phyloP scores from a whole-genome alignment of 208 protist genomes.

The Leishmania arabica region DNA sequence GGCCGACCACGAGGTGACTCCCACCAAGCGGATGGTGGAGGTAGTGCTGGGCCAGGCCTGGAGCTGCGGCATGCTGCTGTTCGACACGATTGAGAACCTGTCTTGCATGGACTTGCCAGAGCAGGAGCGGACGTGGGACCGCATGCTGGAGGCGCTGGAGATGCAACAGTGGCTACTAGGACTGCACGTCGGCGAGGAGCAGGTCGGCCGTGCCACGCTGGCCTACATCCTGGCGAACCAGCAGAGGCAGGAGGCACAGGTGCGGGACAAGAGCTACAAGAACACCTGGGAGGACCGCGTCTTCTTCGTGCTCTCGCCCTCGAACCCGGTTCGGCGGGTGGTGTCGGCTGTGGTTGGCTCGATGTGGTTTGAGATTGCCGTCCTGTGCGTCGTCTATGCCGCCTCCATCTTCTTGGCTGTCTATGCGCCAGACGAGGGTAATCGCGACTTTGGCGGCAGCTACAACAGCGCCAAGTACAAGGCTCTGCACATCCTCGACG shows the following conservation, averaged over 20 bases:
- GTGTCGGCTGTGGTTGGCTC: slow-evolving; percentile 56
- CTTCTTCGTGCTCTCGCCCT: slow-evolving; percentile 67
- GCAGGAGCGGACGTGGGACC: slow-evolving; percentile 72
- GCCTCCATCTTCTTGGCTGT: slow-evolving; percentile 80
- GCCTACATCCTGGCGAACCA: slow-evolving; percentile 86
- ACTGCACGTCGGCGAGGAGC: slow-evolving; percentile 91
- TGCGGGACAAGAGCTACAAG: slow-evolving; percentile 37
- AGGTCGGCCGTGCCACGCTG: slow-evolving; percentile 87
- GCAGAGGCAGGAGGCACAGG: slow-evolving; percentile 55
- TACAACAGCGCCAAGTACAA: slow-evolving; percentile 75
- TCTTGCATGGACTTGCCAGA: slow-evolving; percentile 72
- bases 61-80: slow-evolving; percentile 90
- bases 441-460: slow-evolving; percentile 63
- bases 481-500: slow-evolving; percentile 75
- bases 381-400: slow-evolving; percentile 66
- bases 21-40: slow-evolving; percentile 76
- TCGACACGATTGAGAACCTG: slow-evolving; percentile 85
- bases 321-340: slow-evolving; percentile 54
- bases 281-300: slow-evolving; percentile 71
- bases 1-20: slow-evolving; percentile 56
- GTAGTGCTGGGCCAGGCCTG: slow-evolving; percentile 87
- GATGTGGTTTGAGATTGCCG: slow-evolving; percentile 68
- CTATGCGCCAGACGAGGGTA: slow-evolving; percentile 56
- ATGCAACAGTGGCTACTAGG: slow-evolving; percentile 87
- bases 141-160: slow-evolving; percentile 73